Percentiles rank a stretch among this genome's conserved stretches.
Conservation (phyloP, 2,329 filamentous ascomycete genomes). For the Aureobasidium sp. region DNA sequence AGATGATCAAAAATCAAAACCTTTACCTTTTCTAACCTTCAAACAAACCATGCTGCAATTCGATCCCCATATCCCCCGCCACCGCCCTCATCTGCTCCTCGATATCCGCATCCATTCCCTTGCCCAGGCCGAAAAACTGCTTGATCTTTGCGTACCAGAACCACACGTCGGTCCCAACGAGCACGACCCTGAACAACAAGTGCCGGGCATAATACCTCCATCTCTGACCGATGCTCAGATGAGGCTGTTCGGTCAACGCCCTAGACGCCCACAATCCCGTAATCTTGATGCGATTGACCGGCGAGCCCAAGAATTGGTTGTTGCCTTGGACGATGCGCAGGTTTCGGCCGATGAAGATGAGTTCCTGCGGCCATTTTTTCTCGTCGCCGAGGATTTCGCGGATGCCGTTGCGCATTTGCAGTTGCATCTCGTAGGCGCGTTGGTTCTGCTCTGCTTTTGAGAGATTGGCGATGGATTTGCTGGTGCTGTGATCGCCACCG, state of each 20-base stretch:
- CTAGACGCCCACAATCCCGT: slow-evolving; percentile 85
- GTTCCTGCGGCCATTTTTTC: slow-evolving; percentile 80
- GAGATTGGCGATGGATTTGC: slow-evolving; percentile 44
- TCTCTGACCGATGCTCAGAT: slow-evolving; percentile 56
- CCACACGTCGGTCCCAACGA: slow-evolving; percentile 68
- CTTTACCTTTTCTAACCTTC: slow-evolving; percentile 54
- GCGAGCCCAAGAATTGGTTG: slow-evolving; percentile 82
- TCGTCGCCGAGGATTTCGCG: slow-evolving; percentile 78
- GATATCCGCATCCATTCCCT: slow-evolving; percentile 90
- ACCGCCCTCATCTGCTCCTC: slow-evolving; percentile 80
- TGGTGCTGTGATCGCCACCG: slow-evolving; percentile 66
- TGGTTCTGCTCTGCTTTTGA: slow-evolving; percentile 50
- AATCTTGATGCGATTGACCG: slow-evolving; percentile 87
- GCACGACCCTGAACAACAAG: slow-evolving; percentile 70
- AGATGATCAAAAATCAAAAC: neutral
- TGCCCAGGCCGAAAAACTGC: slow-evolving; percentile 68
- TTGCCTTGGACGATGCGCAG: slow-evolving; percentile 90
- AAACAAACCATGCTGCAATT: slow-evolving; percentile 82
- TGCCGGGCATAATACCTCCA: slow-evolving; percentile 67
- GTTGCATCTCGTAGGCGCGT: slow-evolving; percentile 71
- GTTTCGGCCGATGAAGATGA: slow-evolving; percentile 87
- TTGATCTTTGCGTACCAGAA: slow-evolving; percentile 76
- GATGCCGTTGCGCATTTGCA: slow-evolving; percentile 63
- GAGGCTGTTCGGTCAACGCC: slow-evolving; percentile 68
- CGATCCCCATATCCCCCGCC: slow-evolving; percentile 72